Evolutionary conservation across 768 basidiomycete genomes (phyloP), one percentile per base, ranked within the genome.

Genomic region (Lentinula boryana): DNA sequence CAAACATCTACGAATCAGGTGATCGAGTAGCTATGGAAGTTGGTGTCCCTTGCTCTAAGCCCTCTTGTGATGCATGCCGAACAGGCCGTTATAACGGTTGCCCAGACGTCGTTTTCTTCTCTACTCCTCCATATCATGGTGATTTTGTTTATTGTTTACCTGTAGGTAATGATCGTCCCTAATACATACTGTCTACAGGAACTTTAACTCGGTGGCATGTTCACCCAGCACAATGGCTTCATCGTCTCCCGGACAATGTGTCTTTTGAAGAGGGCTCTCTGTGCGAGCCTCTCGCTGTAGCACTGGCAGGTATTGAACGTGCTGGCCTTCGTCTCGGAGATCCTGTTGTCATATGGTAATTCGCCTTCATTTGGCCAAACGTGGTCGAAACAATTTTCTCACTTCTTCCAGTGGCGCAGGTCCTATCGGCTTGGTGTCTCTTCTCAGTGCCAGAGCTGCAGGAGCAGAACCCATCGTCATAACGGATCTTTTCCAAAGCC

Each of bases 21-120:
- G 86, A 87, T 68, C 80, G 84, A 43, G 86, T 88, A 36, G 86
- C 86, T 1, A 84, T 88, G 62, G 86, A 88, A 68, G 84, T 84
- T 5, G 84, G 84, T n/a, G 80, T 88, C 1, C 86, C 86, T 9
- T 88, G 85, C 66, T 85, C 83, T 33, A 80, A 82, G 62, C 78
- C 84, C 21, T 71, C 81, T 36, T 88, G 86, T 65, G 80, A 84
- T 58, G 78, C 79, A 21, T 88, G 86, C 67, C 79, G 84, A 49
- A 80, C 77, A n/a, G 85, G 85, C 38, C 75, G 80, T 58, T 87
- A 87, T 68, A 88, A 88, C 58, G 85, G 80, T 38, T 88, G 86
- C 52, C 76, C 76, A 21, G 73, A 78, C 36, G 71, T 80, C 35
- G 85, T 87, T 36, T 88, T 88, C 72, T 86, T 88, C 69, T 88